Conservation (phyloP, 2,329 filamentous ascomycete species). For the Fusarium sp. region DNA sequence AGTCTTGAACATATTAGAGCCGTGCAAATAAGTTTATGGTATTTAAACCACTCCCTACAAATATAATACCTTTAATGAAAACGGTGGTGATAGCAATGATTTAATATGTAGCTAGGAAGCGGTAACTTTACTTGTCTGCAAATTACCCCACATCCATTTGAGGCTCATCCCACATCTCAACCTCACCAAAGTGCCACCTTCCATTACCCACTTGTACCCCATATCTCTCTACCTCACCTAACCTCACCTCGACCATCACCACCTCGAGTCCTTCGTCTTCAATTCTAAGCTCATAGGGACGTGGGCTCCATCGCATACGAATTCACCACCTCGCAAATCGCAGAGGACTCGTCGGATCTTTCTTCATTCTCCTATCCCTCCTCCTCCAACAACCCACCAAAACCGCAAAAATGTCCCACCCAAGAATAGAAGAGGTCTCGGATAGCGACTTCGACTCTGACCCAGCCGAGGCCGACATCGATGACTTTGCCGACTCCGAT, state of each 20-base stretch:
- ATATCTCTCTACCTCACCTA: conserved; percentile 16
- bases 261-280: conserved; percentile 8
- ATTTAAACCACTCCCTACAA: background rate
- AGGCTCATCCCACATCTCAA: conserved; percentile 38
- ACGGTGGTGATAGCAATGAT: background rate
- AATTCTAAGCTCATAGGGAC: background rate
- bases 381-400: conserved; percentile 14
- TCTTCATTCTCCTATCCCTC: conserved; percentile 10
- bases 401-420: conserved; percentile 75
- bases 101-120: background rate
- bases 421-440: conserved; percentile 91
- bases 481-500: conserved; percentile 69
- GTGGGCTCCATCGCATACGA: background rate
- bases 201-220: conserved; percentile 36
- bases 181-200: conserved; percentile 37
- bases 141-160: conserved; percentile 39
- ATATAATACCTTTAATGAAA: background rate
- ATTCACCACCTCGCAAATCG: background rate
- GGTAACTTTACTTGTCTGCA: background rate
- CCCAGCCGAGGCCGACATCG: conserved; percentile 87
- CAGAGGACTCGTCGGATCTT: background rate
- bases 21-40: background rate
- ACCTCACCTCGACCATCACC: conserved; percentile 16
- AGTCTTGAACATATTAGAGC: background rate
- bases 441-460: conserved; percentile 84